Percentiles rank a stretch among this genome's conserved stretches.
Evolutionary conservation across 225 moss, liverwort and hornwort genomes (phyloP).

Genomic region (Physcomitrium patens): DNA sequence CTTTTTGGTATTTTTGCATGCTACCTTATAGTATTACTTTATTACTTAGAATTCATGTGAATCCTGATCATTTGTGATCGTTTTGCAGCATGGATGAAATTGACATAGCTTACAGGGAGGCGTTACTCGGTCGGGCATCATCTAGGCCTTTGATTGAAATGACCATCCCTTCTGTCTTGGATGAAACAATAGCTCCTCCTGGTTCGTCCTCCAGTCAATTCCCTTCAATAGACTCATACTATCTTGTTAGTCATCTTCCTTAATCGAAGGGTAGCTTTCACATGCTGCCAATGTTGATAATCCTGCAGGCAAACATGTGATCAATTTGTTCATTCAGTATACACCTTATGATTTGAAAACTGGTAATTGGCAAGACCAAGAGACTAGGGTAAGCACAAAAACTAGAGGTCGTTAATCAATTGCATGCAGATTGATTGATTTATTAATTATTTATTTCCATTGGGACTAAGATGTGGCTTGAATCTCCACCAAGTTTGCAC

Average conservation of each 20-base stretch:
- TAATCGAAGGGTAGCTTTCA: slow-evolving; percentile 15
- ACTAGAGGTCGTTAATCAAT: background rate
- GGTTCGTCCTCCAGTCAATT: slow-evolving; percentile 46
- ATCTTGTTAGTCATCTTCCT: slow-evolving; percentile 6
- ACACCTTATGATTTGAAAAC: slow-evolving; percentile 75
- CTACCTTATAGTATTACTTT: background rate
- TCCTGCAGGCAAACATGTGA: slow-evolving; percentile 83
- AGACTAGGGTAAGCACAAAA: slow-evolving; percentile 59
- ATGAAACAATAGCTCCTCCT: slow-evolving; percentile 76
- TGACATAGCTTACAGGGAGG: slow-evolving; percentile 78
- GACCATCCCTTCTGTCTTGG: slow-evolving; percentile 91
- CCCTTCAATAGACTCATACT: background rate
- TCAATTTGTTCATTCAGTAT: slow-evolving; percentile 92
- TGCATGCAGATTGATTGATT: background rate
- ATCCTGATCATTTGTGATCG: slow-evolving; percentile 24
- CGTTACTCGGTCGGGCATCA: slow-evolving; percentile 74
- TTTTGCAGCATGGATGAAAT: slow-evolving; percentile 80
- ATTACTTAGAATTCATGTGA: slow-evolving; percentile 18
- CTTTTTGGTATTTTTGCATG: background rate
- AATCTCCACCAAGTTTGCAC: background rate
- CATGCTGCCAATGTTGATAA: slow-evolving; percentile 4
- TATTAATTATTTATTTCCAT: background rate
- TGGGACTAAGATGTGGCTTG: background rate
- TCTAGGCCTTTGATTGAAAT: slow-evolving; percentile 83
- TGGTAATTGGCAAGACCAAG: slow-evolving; percentile 76